A percentile compares a stretch with the other conserved stretches of the same genome.
phyloP scores from a whole-genome alignment of 768 basidiomycete genomes.

The Leucocoprinus birnbaumii region DNA sequence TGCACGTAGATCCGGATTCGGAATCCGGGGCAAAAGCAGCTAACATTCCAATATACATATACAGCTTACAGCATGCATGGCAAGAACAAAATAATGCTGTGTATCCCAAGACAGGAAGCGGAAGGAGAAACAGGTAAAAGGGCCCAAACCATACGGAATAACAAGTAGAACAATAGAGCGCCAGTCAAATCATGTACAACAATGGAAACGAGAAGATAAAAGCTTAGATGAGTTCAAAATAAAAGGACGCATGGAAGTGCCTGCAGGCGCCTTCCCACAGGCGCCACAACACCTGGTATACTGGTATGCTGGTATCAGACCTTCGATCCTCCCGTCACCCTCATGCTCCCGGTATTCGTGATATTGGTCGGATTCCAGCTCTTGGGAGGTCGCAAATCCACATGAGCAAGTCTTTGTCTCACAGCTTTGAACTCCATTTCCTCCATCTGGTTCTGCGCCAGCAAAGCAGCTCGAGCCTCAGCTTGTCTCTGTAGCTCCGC shows the following conservation, averaged over 20 bases:
- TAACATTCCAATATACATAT: slow-evolving; percentile 7
- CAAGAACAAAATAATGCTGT: slow-evolving; percentile 11
- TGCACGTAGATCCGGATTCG: background rate
- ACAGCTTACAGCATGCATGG: slow-evolving; percentile 12
- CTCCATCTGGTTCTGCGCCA: slow-evolving; percentile 79
- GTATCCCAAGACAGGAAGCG: slow-evolving; percentile 9
- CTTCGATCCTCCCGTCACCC: slow-evolving; percentile 8
- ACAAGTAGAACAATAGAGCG: background rate
- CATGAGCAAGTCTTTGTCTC: slow-evolving; percentile 70
- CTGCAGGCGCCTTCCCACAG: background rate
- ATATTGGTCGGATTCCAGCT: slow-evolving; percentile 63
- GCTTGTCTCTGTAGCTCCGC: slow-evolving; percentile 85
- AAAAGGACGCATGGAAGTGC: background rate
- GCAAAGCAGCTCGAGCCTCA: slow-evolving; percentile 70
- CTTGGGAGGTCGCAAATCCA: slow-evolving; percentile 75
- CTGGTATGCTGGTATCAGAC: background rate
- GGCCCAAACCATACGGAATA: background rate
- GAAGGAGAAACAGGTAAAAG: background rate
- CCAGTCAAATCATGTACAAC: background rate
- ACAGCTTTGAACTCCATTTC: slow-evolving; percentile 82
- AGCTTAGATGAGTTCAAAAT: slow-evolving; percentile 2
- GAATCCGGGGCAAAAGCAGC: background rate
- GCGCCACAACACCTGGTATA: background rate
- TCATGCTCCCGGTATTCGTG: slow-evolving; percentile 21
- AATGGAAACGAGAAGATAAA: slow-evolving; percentile 1